A percentile compares a stretch with the other conserved stretches of the same genome.
Conservation (phyloP, 2,329 filamentous ascomycete species). For the Sordariomycetes sp. region DNA sequence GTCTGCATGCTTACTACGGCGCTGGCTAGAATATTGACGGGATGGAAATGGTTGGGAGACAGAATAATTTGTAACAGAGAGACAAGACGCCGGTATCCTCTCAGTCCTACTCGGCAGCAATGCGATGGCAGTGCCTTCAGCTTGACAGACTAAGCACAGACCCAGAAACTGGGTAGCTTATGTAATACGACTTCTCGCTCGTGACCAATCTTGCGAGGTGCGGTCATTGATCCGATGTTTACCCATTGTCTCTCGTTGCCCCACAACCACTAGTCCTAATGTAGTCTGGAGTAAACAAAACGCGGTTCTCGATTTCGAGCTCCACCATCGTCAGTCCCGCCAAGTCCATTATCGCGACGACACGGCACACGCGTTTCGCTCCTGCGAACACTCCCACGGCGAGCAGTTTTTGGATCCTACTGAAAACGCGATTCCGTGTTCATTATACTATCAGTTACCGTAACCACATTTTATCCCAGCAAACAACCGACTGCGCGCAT, state of each 20-base stretch:
- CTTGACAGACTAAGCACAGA: no score
- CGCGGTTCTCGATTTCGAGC: conserved; percentile 4
- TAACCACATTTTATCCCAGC: not conserved
- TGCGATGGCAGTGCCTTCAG: no score
- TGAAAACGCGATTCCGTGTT: not conserved
- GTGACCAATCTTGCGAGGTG: no score
- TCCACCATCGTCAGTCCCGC: not conserved
- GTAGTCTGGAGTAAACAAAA: conserved; percentile 30
- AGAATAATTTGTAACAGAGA: not conserved
- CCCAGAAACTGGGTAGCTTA: not conserved
- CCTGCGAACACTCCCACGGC: not conserved
- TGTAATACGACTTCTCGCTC: not conserved
- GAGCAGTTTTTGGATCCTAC: not conserved
- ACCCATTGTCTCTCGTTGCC: not conserved
- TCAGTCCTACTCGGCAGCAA: no score
- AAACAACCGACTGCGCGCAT: not conserved
- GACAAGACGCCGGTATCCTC: no score
- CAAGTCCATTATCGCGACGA: not conserved
- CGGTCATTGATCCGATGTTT: not conserved
- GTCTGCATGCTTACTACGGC: not conserved
- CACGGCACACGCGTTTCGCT: not conserved
- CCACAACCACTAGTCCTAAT: conserved; percentile 20
- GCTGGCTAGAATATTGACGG: not conserved
- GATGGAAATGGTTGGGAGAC: not conserved
- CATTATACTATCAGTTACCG: not conserved